These are phyloP conservation scores for Apiosordaria backusii DNA, from an alignment of 495 filamentous ascomycete genomes.

Conservation along the genomic window DNA sequence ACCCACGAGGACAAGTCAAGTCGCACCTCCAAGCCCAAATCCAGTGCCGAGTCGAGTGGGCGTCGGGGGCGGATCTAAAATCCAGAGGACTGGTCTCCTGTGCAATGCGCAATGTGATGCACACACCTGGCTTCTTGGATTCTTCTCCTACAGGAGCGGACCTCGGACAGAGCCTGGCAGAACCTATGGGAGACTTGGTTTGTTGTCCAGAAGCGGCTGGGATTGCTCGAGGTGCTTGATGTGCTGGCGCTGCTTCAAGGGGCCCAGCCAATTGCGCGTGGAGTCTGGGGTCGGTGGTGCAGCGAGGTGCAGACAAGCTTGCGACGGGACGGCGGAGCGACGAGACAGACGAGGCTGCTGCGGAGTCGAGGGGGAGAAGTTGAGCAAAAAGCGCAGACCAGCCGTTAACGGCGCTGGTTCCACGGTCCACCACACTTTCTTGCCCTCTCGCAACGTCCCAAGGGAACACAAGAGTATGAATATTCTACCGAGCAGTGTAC, in stretches of 20 bases:
- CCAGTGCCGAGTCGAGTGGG: neutral
- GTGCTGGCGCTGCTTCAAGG: conserved; percentile 39
- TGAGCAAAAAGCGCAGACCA: neutral
- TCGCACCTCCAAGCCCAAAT: neutral
- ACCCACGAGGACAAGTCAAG: neutral
- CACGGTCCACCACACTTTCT: neutral
- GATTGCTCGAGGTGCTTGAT: conserved; percentile 29
- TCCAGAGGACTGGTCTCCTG: neutral
- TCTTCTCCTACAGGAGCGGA: neutral
- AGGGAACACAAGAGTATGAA: too few species aligned
- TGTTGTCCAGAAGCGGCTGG: conserved; percentile 38
- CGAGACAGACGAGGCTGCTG: conserved; percentile 11
- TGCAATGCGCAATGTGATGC: neutral
- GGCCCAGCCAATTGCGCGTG: conserved; percentile 33
- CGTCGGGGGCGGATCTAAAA: neutral
- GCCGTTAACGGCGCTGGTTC: neutral
- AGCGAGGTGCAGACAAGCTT: conserved; percentile 33
- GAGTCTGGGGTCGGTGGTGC: conserved; percentile 33
- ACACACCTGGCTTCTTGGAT: neutral
- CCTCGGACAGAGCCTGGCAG: conserved; percentile 15
- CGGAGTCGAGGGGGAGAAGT: neutral
- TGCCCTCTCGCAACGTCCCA: neutral
- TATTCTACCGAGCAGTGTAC: neutral
- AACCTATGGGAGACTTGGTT: conserved; percentile 41
- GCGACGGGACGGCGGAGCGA: conserved; percentile 17